These are phyloP conservation scores for Filobasidium wieringae DNA, from an alignment of 768 basidiomycete species.

Conservation along the genomic window DNA sequence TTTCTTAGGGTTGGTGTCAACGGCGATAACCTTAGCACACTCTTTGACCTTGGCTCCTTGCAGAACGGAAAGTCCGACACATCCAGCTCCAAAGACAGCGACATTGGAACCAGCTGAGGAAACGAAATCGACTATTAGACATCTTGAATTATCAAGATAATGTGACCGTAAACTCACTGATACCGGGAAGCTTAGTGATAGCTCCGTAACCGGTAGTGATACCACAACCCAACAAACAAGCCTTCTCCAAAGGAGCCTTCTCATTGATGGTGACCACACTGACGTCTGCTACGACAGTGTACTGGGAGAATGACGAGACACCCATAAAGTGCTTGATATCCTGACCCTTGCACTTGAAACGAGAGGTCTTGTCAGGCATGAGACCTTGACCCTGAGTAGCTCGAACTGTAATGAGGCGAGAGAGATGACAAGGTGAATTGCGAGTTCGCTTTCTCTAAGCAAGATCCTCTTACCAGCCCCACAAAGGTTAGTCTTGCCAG, in stretches of 20 bases:
- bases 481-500: constrained; percentile 89
- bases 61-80: constrained; percentile 87
- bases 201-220: constrained; percentile 99
- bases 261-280: constrained; percentile 84
- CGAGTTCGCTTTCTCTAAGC: background rate
- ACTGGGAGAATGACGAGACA: constrained; percentile 97
- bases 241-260: constrained; percentile 80
- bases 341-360: constrained; percentile 82
- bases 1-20: constrained; percentile 80
- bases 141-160: background rate
- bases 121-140: no score
- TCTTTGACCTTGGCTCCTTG: constrained; percentile 65
- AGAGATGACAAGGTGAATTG: constrained; percentile 2
- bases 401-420: constrained; percentile 50
- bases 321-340: constrained; percentile 95
- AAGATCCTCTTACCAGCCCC: constrained; percentile 55
- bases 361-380: constrained; percentile 79
- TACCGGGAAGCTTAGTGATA: constrained; percentile 74
- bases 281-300: constrained; percentile 94
- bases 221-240: constrained; percentile 84
- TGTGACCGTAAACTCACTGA: constrained; percentile 27
- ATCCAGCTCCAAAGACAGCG: constrained; percentile 88
- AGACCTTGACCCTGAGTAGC: constrained; percentile 75
- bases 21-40: constrained; percentile 77
- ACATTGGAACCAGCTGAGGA: no score